Evolutionary conservation across 495 filamentous ascomycete genomes (phyloP).

Genomic region (Bombardia bombarda): DNA sequence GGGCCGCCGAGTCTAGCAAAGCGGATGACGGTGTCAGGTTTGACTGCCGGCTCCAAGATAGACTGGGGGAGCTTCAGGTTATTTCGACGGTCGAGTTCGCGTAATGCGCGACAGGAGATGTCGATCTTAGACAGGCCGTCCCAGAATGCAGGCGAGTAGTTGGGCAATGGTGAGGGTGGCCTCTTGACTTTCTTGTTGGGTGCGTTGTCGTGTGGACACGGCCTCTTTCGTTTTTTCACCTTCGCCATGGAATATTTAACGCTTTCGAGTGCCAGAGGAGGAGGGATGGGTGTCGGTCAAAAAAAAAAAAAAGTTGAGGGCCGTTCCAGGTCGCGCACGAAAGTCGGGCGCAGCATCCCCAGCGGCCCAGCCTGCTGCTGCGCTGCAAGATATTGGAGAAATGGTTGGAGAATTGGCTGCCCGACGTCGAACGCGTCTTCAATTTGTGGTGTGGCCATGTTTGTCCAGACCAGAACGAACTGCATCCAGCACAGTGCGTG

Average conservation of each 20-base stretch:
- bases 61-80: constrained; percentile 2
- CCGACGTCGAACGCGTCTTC: too few relatives aligned
- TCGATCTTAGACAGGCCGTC: constrained; percentile 25
- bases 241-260: constrained; percentile 3
- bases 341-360: neutral
- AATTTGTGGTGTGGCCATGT: too few relatives aligned
- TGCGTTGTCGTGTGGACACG: constrained; percentile 2
- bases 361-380: neutral
- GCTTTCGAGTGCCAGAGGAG: neutral
- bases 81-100: constrained; percentile 29
- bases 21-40: constrained; percentile 5
- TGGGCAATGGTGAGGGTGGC: constrained; percentile 3
- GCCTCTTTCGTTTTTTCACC: constrained; percentile 6
- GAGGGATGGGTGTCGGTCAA: constrained; percentile 1
- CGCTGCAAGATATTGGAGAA: neutral
- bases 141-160: constrained; percentile 21
- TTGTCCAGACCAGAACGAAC: too few relatives aligned
- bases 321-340: too few relatives aligned
- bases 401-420: too few relatives aligned
- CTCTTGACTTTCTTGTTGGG: constrained; percentile 11
- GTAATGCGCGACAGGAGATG: constrained; percentile 21
- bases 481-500: too few relatives aligned
- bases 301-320: too few relatives aligned
- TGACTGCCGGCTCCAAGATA: constrained; percentile 2
- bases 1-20: constrained; percentile 13